Base-by-base conservation (phyloP, 2,329 filamentous ascomycete species). In the Aspergillus sp. region DNA sequence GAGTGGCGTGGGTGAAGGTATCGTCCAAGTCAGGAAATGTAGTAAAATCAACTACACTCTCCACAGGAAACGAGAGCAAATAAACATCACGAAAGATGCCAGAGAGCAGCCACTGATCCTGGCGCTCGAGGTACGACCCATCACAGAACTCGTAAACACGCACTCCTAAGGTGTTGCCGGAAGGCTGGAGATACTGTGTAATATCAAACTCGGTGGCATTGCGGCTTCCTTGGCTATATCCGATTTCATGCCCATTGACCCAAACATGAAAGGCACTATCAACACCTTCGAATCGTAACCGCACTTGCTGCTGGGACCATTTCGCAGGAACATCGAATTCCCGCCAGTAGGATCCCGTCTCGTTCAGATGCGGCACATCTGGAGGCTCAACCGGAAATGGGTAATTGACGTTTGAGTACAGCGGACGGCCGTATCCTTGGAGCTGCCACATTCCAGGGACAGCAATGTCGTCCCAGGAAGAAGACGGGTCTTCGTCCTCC, bases 391-490 rank as follows among this genome's bases (percentile, higher is more conserved):
- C 85, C 0, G 87, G 87, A 60, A 91, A 87, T 0, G 87, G 88
- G 63, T 83, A 91, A 54, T 85, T 81, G 28, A 88, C 81, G 66
- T 91, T 91, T 9, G 88, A 90, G 70, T 91, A 91, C 65, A 88
- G 86, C 0, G 89, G 89, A 55, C 80, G 79, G 13, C 88, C 88
- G 69, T 87, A 86, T 30, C 88, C 89, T 74, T 91, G 86, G 4
- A 90, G 77, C 74, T 91, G 89, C 89, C 89, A 91, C 69, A 88
- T 85, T 2, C 86, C 86, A 0, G 89, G 89, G 0, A 91, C 89
- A 9, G 82, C 69, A 43, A 89, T 85, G n/a, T 66, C 60, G 25
- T 59, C 41, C 55, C 55, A 57, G 7, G 23, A 23, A 3, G 59
- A 41, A 1, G 1, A 2, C 4, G 45, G 46, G 13, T 64, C 51